A percentile compares a stretch with the other conserved stretches of the same genome.
Conservation (phyloP, 768 basidiomycete species). For the Wakefieldia striispora region DNA sequence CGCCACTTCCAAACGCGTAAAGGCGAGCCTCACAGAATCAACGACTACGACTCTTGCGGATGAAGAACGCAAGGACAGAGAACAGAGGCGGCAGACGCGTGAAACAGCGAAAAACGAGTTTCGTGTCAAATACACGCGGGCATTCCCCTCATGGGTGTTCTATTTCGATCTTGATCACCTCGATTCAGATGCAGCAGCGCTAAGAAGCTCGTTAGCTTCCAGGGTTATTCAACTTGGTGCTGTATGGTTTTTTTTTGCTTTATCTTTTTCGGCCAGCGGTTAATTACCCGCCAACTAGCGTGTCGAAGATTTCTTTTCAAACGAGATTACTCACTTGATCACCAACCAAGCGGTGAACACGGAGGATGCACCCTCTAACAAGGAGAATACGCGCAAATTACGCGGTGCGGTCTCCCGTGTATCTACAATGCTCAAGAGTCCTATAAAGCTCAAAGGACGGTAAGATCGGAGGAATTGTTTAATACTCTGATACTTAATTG, state of each 20-base stretch:
- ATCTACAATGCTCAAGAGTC: slow-evolving; percentile 52
- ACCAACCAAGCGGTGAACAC: slow-evolving; percentile 50
- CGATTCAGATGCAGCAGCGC: slow-evolving; percentile 34
- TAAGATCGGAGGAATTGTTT: slow-evolving; percentile 31
- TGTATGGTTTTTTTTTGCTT: slow-evolving; percentile 51
- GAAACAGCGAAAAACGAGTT: slow-evolving; percentile 68
- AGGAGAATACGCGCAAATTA: slow-evolving; percentile 59
- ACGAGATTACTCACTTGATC: slow-evolving; percentile 83
- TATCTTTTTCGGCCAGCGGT: slow-evolving; percentile 3
- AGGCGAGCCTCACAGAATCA: slow-evolving; percentile 29
- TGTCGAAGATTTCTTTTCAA: slow-evolving; percentile 87
- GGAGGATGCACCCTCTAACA: slow-evolving; percentile 45
- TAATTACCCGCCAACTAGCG: slow-evolving; percentile 44
- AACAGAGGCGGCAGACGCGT: slow-evolving; percentile 48
- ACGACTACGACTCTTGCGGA: slow-evolving; percentile 26
- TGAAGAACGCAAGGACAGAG: slow-evolving; percentile 43
- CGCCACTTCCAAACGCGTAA: slow-evolving; percentile 45
- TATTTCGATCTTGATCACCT: slow-evolving; percentile 72
- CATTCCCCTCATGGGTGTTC: slow-evolving; percentile 83
- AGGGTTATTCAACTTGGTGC: slow-evolving; percentile 70
- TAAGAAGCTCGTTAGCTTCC: slow-evolving; percentile 44
- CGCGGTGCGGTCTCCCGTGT: slow-evolving; percentile 25
- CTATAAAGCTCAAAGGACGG: slow-evolving; percentile 60
- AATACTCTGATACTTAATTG: neutral
- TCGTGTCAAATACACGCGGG: slow-evolving; percentile 76